These are phyloP conservation scores for Paramecium sexaurelia DNA, from an alignment of 73 alveolate genomes.

Conservation along the genomic window DNA sequence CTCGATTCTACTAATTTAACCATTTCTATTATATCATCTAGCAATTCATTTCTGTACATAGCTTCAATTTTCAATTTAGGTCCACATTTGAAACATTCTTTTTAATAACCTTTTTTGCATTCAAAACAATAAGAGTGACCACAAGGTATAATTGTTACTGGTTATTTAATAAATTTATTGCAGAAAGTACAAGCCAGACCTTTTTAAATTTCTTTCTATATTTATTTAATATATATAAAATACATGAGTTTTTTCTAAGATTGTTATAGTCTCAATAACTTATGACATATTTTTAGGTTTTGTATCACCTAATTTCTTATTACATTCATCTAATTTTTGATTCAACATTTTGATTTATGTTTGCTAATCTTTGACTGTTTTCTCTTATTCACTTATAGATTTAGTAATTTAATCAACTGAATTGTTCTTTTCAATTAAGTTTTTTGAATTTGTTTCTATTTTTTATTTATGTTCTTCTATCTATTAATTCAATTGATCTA, in stretches of 20 bases:
- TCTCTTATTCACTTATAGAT: neutral
- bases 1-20: neutral
- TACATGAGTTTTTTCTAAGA: constrained; percentile 42
- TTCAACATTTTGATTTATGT: neutral
- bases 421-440: neutral
- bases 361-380: neutral
- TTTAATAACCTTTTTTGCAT: constrained; percentile 63
- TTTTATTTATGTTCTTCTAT: neutral
- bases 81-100: constrained; percentile 69
- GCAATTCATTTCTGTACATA: constrained; percentile 65
- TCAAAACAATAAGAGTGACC: constrained; percentile 69
- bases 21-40: constrained; percentile 67
- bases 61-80: constrained; percentile 69
- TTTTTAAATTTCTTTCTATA: constrained; percentile 64
- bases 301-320: neutral
- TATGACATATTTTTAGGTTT: neutral
- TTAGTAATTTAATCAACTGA: neutral
- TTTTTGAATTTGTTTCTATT: neutral
- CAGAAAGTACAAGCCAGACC: constrained; percentile 56
- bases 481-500: neutral
- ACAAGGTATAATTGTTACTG: constrained; percentile 67
- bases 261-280: neutral
- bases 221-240: neutral
- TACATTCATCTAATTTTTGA: neutral
- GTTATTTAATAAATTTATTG: constrained; percentile 64